These are phyloP conservation scores for Monilinia polystroma DNA, from an alignment of 2,329 filamentous ascomycete species.

Conservation along the genomic window DNA sequence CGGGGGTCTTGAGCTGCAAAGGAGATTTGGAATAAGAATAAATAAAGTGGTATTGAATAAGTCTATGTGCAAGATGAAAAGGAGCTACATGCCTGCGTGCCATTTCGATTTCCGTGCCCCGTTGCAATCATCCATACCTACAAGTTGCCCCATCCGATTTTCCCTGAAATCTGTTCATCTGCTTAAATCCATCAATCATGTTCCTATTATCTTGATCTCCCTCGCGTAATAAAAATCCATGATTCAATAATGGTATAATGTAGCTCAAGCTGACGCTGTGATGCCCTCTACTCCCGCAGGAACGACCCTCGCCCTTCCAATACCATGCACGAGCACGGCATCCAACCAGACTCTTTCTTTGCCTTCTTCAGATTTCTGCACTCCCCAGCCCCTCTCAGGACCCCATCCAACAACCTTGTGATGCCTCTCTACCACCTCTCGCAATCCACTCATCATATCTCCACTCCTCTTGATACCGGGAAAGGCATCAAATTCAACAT, in stretches of 20 bases:
- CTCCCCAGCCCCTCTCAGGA: slow-evolving; percentile 62
- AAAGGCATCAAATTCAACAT: slow-evolving; percentile 70
- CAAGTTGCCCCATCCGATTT: background rate
- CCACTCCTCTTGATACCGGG: slow-evolving; percentile 63
- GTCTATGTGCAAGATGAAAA: slow-evolving; percentile 6
- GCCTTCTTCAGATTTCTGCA: slow-evolving; percentile 42
- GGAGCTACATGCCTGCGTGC: slow-evolving; percentile 8
- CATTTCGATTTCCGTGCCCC: background rate
- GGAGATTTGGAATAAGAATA: background rate
- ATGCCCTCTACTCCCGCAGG: slow-evolving; percentile 1
- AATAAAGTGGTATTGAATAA: slow-evolving; percentile 7
- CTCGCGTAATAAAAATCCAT: background rate
- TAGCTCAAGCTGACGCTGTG: background rate
- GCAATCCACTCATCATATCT: slow-evolving; percentile 61
- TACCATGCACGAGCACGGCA: slow-evolving; percentile 31
- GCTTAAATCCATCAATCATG: background rate
- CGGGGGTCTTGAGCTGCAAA: background rate
- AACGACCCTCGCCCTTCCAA: slow-evolving; percentile 12
- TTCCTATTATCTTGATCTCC: background rate
- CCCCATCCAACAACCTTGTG: slow-evolving; percentile 64
- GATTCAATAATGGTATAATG: background rate
- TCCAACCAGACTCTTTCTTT: slow-evolving; percentile 33
- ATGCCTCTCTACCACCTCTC: slow-evolving; percentile 51
- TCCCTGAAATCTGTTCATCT: background rate
- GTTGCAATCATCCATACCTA: background rate